Percentiles rank a stretch among this genome's conserved stretches.
These are phyloP conservation scores for Tetradesmus lagerheimii DNA, from an alignment of 139 green algal genomes.

Conservation along the genomic window DNA sequence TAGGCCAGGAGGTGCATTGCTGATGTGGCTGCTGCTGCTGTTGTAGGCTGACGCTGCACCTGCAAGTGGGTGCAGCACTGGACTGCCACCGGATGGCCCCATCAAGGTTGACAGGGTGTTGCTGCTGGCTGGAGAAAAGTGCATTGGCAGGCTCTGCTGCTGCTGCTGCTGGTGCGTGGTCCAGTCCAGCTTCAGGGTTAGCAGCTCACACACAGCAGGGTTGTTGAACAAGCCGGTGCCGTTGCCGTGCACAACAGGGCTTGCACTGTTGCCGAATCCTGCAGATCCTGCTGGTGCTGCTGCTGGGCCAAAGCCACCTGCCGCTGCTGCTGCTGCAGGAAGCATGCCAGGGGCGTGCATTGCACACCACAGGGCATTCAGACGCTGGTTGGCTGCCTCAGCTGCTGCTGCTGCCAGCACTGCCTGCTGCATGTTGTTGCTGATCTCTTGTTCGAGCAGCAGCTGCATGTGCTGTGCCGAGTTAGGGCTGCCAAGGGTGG, in stretches of 20 bases:
- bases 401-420: background rate
- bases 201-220: background rate
- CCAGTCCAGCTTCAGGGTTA: background rate
- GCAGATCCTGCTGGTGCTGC: background rate
- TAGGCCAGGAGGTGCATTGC: background rate
- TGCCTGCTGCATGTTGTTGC: background rate
- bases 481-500: background rate
- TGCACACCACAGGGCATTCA: background rate
- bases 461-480: background rate
- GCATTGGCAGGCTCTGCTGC: background rate
- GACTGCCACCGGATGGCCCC: background rate
- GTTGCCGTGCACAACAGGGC: background rate
- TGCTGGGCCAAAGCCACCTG: background rate
- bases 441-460: slow-evolving; percentile 10
- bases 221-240: background rate
- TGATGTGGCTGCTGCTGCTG: background rate
- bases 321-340: background rate
- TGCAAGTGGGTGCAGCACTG: background rate
- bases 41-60: background rate
- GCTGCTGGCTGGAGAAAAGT: background rate
- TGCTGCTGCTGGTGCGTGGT: background rate
- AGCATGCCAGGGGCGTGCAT: background rate
- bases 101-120: background rate
- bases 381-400: background rate
- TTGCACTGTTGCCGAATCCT: background rate